Percentiles rank a stretch among this genome's conserved stretches.
Conservation (phyloP, 371 early-diverging fungal genomes). For the Rhizopus arrhizus region DNA sequence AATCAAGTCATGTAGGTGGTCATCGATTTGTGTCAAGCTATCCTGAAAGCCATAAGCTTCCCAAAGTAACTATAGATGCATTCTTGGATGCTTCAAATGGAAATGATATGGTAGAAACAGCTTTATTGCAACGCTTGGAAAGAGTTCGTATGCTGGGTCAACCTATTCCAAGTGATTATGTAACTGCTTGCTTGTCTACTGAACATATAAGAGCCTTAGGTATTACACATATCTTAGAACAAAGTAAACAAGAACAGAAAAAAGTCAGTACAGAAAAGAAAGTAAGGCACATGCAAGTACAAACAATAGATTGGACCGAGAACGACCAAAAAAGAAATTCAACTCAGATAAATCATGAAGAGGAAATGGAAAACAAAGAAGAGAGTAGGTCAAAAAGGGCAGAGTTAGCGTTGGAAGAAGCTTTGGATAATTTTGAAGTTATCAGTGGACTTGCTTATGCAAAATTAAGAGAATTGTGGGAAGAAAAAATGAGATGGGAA, state of each 20-base stretch:
- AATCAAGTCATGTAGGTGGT: slow-evolving; percentile 18
- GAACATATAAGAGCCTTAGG: slow-evolving; percentile 48
- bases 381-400: slow-evolving; percentile 33
- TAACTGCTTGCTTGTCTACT: slow-evolving; percentile 35
- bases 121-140: slow-evolving; percentile 37
- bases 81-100: slow-evolving; percentile 14
- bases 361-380: slow-evolving; percentile 22
- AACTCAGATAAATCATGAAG: slow-evolving; percentile 24
- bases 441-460: slow-evolving; percentile 59
- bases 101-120: slow-evolving; percentile 38
- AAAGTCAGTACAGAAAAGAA: slow-evolving; percentile 14
- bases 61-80: slow-evolving; percentile 14
- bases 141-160: slow-evolving; percentile 27
- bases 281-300: slow-evolving; percentile 47
- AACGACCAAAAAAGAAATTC: neutral
- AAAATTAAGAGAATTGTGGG: slow-evolving; percentile 60
- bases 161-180: slow-evolving; percentile 41
- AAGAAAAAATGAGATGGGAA: slow-evolving; percentile 54
- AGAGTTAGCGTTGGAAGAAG: slow-evolving; percentile 55
- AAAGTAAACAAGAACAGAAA: slow-evolving; percentile 10
- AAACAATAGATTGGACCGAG: slow-evolving; percentile 26
- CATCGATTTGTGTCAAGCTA: neutral
- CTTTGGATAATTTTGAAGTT: slow-evolving; percentile 61
- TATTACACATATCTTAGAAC: slow-evolving; percentile 32
- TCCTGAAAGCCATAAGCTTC: slow-evolving; percentile 3